Conservation (phyloP, 1,139 yeast species). For the Sugiyamaella pinicola region DNA sequence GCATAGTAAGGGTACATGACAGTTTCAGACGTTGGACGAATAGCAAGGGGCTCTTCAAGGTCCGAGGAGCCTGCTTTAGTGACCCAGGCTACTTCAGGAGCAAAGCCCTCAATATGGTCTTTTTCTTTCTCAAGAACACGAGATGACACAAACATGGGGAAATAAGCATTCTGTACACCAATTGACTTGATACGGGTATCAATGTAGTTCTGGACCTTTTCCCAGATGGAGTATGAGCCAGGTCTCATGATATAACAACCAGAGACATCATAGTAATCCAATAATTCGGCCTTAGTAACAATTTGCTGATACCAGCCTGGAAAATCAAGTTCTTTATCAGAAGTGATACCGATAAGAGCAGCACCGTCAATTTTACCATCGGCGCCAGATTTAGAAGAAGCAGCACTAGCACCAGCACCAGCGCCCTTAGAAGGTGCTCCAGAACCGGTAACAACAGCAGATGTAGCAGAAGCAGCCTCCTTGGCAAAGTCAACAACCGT, state of each 20-base stretch:
- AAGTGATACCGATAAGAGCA: slow-evolving; percentile 93
- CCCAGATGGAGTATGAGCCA: slow-evolving; percentile 94
- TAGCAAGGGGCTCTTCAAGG: slow-evolving; percentile 96
- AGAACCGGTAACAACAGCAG: slow-evolving; percentile 36
- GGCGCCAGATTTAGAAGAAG: slow-evolving; percentile 30
- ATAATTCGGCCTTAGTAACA: slow-evolving; percentile 93
- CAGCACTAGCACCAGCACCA: slow-evolving; percentile 13
- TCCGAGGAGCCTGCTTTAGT: slow-evolving; percentile 94
- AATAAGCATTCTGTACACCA: slow-evolving; percentile 93
- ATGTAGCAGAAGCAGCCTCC: slow-evolving; percentile 39
- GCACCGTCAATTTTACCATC: slow-evolving; percentile 70
- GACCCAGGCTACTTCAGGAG: slow-evolving; percentile 99
- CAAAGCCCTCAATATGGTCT: slow-evolving; percentile 98
- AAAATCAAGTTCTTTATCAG: slow-evolving; percentile 87
- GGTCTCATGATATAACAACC: slow-evolving; percentile 99
- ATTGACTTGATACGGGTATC: slow-evolving; percentile 75
- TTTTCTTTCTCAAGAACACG: slow-evolving; percentile 94
- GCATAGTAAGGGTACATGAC: slow-evolving; percentile 99
- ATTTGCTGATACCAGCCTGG: slow-evolving; percentile 98
- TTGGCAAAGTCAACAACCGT: slow-evolving; percentile 66
- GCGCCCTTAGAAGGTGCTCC: slow-evolving; percentile 12
- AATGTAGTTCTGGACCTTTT: slow-evolving; percentile 85
- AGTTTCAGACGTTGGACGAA: slow-evolving; percentile 98
- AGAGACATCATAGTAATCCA: slow-evolving; percentile 97
- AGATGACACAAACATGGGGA: slow-evolving; percentile 97